phyloP scores from a whole-genome alignment of 345 rosid genomes.

The Hirschfeldia incana region DNA sequence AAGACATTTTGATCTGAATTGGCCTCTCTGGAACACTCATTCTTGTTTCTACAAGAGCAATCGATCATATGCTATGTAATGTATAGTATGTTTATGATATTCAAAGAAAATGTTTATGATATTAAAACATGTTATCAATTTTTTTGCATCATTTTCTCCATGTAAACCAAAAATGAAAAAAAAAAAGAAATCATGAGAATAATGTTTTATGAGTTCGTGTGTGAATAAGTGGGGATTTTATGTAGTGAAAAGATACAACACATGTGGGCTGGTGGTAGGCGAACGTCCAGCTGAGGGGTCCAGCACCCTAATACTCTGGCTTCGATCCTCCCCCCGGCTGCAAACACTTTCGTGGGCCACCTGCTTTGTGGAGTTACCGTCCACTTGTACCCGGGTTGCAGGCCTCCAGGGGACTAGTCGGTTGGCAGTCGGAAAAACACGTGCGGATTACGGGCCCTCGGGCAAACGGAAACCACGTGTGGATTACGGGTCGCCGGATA shows the following conservation, averaged over 20 bases:
- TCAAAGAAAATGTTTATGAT: slow-evolving; percentile 3
- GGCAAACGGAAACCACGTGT: no score
- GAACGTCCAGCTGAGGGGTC: no score
- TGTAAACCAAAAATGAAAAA: neutral
- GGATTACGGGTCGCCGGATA: no score
- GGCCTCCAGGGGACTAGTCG: no score
- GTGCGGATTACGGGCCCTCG: no score
- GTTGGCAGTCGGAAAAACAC: no score
- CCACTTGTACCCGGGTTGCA: no score
- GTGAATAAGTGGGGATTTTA: slow-evolving; percentile 32
- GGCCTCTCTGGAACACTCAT: slow-evolving; percentile 31
- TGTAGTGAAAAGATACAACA: slow-evolving; percentile 34
- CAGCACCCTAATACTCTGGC: no score
- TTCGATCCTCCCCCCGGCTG: no score
- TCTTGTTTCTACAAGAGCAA: slow-evolving; percentile 34
- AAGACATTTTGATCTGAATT: slow-evolving; percentile 40
- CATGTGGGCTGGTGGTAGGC: no score
- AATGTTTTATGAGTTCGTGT: slow-evolving; percentile 9
- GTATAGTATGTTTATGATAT: slow-evolving; percentile 34
- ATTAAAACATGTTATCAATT: slow-evolving; percentile 15
- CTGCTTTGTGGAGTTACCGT: no score
- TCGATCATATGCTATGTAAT: slow-evolving; percentile 41
- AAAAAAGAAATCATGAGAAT: neutral
- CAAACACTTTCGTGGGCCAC: no score
- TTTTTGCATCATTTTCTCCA: neutral